Conservation (phyloP, 2,329 filamentous ascomycete species). For the Apiospora saccharicola region DNA sequence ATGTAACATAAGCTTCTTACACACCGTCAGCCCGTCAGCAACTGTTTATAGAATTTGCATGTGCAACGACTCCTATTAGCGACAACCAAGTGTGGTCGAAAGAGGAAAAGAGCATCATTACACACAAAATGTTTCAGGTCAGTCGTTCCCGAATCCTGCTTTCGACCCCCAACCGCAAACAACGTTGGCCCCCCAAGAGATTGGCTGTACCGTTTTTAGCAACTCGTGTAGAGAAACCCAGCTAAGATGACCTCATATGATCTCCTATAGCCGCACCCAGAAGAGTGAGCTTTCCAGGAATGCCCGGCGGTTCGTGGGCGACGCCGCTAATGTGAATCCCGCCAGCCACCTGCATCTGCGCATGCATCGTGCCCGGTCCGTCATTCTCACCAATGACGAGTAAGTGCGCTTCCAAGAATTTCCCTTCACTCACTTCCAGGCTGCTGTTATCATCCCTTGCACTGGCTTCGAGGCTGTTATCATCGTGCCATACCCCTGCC, state of each 20-base stretch:
- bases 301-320: background rate
- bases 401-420: background rate
- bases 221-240: background rate
- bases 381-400: conserved; percentile 69
- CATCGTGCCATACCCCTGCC: no score
- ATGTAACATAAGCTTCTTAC: conserved; percentile 8
- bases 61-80: background rate
- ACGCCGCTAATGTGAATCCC: background rate
- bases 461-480: no score
- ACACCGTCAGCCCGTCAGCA: background rate
- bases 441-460: no score
- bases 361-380: conserved; percentile 82
- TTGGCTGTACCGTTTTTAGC: background rate
- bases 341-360: conserved; percentile 77
- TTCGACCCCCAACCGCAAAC: background rate
- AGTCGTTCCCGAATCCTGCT: background rate
- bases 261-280: conserved; percentile 39
- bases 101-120: no score
- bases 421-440: no score
- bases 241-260: background rate
- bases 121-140: conserved; percentile 21
- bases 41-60: background rate
- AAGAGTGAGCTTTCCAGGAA: conserved; percentile 33
- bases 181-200: background rate
- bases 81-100: background rate